Conservation (phyloP, 179 eudicot genomes). For the Camellia oleifera region DNA sequence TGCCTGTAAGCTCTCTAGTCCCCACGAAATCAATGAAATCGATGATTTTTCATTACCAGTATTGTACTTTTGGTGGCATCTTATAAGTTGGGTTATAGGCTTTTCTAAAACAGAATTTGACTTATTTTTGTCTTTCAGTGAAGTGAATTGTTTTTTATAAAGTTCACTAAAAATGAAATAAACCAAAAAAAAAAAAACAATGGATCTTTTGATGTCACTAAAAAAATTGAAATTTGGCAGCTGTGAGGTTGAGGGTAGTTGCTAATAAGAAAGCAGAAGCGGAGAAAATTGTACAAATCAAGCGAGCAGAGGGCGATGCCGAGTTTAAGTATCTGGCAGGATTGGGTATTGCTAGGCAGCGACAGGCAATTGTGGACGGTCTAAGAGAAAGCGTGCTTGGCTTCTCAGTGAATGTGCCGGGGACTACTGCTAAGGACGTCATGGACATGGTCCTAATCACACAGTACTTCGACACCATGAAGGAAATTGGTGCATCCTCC, state of each 20-base stretch:
- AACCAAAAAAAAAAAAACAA: too few relatives aligned
- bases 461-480: constrained; percentile 34
- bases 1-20: constrained; percentile 11
- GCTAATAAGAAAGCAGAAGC: constrained; percentile 35
- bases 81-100: too few relatives aligned
- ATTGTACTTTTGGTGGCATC: too few relatives aligned
- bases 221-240: too few relatives aligned
- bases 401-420: constrained; percentile 27
- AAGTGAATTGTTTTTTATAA: too few relatives aligned
- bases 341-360: constrained; percentile 29
- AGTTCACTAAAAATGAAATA: too few relatives aligned
- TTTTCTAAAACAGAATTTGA: too few relatives aligned
- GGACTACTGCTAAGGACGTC: constrained; percentile 28
- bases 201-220: too few relatives aligned
- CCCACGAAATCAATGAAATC: too few relatives aligned
- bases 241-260: constrained; percentile 26
- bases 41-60: too few relatives aligned
- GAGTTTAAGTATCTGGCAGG: constrained; percentile 27
- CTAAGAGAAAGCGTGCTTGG: constrained; percentile 27
- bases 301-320: constrained; percentile 28
- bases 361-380: constrained; percentile 32
- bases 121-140: too few relatives aligned
- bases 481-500: constrained; percentile 26
- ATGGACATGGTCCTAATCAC: constrained; percentile 34
- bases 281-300: constrained; percentile 27